Evolutionary conservation across 2,329 filamentous ascomycete genomes (phyloP).

Genomic region (Ascochyta rabiei): DNA sequence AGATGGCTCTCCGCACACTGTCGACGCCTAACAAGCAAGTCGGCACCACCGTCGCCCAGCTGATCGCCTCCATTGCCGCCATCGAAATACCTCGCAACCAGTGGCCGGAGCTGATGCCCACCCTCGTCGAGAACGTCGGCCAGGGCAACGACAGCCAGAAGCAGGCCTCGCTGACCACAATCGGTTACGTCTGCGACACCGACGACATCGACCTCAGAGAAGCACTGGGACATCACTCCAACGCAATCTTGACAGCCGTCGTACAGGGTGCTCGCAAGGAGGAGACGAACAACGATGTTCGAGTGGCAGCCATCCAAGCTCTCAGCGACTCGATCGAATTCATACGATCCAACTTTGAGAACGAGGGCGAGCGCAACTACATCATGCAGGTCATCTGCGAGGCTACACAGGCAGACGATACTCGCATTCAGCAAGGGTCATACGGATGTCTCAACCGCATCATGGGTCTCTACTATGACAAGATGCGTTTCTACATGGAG

Average conservation of each 20-base stretch:
- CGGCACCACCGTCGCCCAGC: slow-evolving; percentile 88
- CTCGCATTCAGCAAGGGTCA: slow-evolving; percentile 89
- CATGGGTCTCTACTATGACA: slow-evolving; percentile 98
- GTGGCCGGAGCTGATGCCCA: slow-evolving; percentile 90
- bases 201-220: slow-evolving; percentile 86
- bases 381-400: slow-evolving; percentile 99
- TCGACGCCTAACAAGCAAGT: slow-evolving; percentile 79
- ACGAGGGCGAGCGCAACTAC: slow-evolving; percentile 98
- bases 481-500: slow-evolving; percentile 99
- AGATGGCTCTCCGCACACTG: slow-evolving; percentile 86
- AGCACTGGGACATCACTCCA: slow-evolving; percentile 84
- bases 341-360: slow-evolving; percentile 97
- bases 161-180: slow-evolving; percentile 92
- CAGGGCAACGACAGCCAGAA: slow-evolving; percentile 86
- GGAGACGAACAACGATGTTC: slow-evolving; percentile 88
- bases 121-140: slow-evolving; percentile 90
- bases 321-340: slow-evolving; percentile 97
- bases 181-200: slow-evolving; percentile 97
- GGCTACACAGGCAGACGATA: slow-evolving; percentile 91
- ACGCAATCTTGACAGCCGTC: slow-evolving; percentile 96
- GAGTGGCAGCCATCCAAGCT: slow-evolving; percentile 89
- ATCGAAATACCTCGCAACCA: slow-evolving; percentile 93
- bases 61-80: slow-evolving; percentile 90
- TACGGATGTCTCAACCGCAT: slow-evolving; percentile 98
- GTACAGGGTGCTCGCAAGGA: slow-evolving; percentile 97